Evolutionary conservation across 192 early-diverging fungal genomes (phyloP), one percentile per base, ranked within the genome.

Genomic region (Coemansia sp.): DNA sequence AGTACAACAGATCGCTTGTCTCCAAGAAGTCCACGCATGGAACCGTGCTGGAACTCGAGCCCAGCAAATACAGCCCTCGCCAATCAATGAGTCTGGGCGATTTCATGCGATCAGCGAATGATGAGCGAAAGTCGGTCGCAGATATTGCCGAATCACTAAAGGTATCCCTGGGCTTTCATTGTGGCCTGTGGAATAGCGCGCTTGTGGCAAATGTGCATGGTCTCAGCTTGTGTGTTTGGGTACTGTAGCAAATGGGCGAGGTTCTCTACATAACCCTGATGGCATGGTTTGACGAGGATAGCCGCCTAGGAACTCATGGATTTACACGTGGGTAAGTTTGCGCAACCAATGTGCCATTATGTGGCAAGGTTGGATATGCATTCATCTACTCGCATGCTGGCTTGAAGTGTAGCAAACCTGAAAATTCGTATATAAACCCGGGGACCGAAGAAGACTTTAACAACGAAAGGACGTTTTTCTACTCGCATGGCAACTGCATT

Each of bases 161-260:
- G 47, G 56, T 60, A 55, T 12, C n/a, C n/a, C n/a, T n/a, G n/a
- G n/a, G n/a, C n/a, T n/a, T n/a, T n/a, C n/a, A n/a, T n/a, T n/a
- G n/a, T n/a, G n/a, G n/a, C n/a, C n/a, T n/a, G n/a, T n/a, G n/a
- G n/a, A n/a, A n/a, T n/a, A 40, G 21, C 42, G 37, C 0, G 29
- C 38, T 32, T 28, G 3, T 7, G 7, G 2, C 22, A 26, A 18
- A 17, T 21, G 16, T 6, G n/a, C n/a, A n/a, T n/a, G n/a, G n/a
- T n/a, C n/a, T n/a, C n/a, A n/a, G n/a, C n/a, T n/a, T n/a, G n/a
- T n/a, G n/a, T n/a, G n/a, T n/a, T n/a, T n/a, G n/a, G n/a, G n/a
- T n/a, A 9, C 1, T 60, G 36, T 70, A 70, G 68, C 68, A 60
- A 49, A 37, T 56, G 21, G 61, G 61, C 0, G 68, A 72, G 35